Base-by-base conservation (phyloP, 1,284 basidiomycete genomes). In the Calocybe gambosa region DNA sequence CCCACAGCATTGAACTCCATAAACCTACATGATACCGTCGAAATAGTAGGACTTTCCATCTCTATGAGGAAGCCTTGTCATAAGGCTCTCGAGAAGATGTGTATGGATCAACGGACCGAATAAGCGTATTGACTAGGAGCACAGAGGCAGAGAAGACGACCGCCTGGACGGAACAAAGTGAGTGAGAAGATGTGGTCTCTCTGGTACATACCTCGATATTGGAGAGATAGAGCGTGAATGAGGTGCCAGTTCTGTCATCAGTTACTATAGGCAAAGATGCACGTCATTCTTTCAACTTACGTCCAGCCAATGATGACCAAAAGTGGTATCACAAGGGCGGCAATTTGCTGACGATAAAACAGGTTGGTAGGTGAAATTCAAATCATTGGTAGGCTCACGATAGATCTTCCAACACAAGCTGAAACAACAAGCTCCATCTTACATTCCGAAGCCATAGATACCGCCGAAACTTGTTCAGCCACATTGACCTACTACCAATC, bases 381-480 rank as follows among this genome's bases (percentile, higher is more conserved):
- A 15, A 42, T 37, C n/a, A 3, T 23, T 23, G 69, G 36, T 38
- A 34, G 20, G 71, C 82, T 55, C 55, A 88, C 86, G 52, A 97
- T 95, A 3, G 86, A 89, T 51, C 85, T 89, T 9, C 93, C 93
- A 45, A 97, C 85, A 46, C 89, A 89, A 50, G 96, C 90, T 2
- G 85, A 85, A 51, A 96, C 89, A 0, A 88, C 85, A 25, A 92
- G 69, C 60, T 91, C 88, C 82, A 91, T 92, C 60, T 89, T 86
- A 53, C 78, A 74, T 65, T 91, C 92, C 74, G 86, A 74, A 0
- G 91, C 90, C 91, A 94, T 94, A 85, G 88, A 92, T 2, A 94
- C 79, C 5, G 86, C 82, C 0, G 89, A 93, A 29, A 83, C 78
- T 55, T 86, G 83, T 58, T 87, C 90, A n/a, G 89, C 87, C 10